These are phyloP conservation scores for Aspergillus hortae DNA, from an alignment of 2,329 filamentous ascomycete species.

Conservation along the genomic window DNA sequence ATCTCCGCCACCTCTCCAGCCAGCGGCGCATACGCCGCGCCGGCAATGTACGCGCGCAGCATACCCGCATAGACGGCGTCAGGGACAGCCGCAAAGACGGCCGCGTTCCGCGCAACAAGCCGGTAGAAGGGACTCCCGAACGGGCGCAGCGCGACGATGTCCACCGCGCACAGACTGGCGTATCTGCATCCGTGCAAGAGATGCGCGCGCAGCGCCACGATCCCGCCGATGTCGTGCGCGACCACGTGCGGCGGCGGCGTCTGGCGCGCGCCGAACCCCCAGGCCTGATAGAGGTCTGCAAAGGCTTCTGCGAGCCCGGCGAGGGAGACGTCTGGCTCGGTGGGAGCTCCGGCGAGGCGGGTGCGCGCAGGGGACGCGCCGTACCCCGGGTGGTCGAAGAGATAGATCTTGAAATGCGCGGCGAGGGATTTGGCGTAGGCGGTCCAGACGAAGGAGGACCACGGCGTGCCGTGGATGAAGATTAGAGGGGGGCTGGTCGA, in stretches of 20 bases:
- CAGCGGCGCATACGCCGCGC: slow-evolving; percentile 32
- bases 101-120: slow-evolving; percentile 32
- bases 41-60: slow-evolving; percentile 37
- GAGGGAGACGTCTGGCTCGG: slow-evolving; percentile 31
- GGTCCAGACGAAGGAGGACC: slow-evolving; percentile 43
- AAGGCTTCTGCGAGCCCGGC: slow-evolving; percentile 37
- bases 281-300: slow-evolving; percentile 36
- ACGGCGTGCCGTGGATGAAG: slow-evolving; percentile 49
- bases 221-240: slow-evolving; percentile 45
- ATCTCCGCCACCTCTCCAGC: slow-evolving; percentile 30
- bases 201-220: slow-evolving; percentile 39
- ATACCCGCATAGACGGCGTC: slow-evolving; percentile 35
- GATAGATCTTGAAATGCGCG: slow-evolving; percentile 37
- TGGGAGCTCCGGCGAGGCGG: slow-evolving; percentile 17
- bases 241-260: slow-evolving; percentile 39
- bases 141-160: slow-evolving; percentile 43
- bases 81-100: slow-evolving; percentile 34
- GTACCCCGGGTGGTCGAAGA: slow-evolving; percentile 48
- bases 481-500: slow-evolving; percentile 30
- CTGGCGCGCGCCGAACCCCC: slow-evolving; percentile 18
- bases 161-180: slow-evolving; percentile 39
- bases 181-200: slow-evolving; percentile 37
- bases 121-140: slow-evolving; percentile 45
- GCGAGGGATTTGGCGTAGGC: slow-evolving; percentile 34
- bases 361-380: slow-evolving; percentile 33